phyloP scores from a whole-genome alignment of 345 rosid species.

The Eucalyptus marginata region DNA sequence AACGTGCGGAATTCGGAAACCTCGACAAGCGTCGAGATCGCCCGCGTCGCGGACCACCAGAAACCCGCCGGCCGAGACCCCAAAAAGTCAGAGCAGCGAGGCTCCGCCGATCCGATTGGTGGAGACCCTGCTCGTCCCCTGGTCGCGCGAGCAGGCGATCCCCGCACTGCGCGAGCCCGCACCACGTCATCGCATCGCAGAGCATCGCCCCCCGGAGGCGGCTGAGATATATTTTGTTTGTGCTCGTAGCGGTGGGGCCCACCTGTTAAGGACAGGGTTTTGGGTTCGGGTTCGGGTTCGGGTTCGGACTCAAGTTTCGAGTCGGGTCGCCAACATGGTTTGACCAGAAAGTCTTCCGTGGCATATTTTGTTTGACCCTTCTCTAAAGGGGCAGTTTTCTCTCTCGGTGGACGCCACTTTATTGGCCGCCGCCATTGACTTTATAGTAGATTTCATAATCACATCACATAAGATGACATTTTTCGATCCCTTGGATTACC shows the following conservation, averaged over 20 bases:
- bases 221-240: neutral
- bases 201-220: neutral
- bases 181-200: neutral
- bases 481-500: accelerated
- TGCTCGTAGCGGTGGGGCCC: neutral
- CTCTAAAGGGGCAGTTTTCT: neutral
- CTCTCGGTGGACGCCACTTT: neutral
- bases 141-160: neutral
- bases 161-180: neutral
- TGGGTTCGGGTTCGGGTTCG: too few relatives aligned
- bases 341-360: neutral
- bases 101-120: neutral
- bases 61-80: neutral
- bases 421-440: neutral
- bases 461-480: neutral
- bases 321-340: neutral
- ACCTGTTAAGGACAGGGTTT: neutral
- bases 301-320: too few relatives aligned
- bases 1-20: neutral
- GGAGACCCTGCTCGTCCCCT: neutral
- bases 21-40: neutral
- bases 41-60: neutral
- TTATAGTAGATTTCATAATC: neutral
- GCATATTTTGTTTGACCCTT: neutral
- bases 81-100: neutral